Base-by-base conservation (phyloP, 2,329 filamentous ascomycete species). In the Huntiella decipiens region DNA sequence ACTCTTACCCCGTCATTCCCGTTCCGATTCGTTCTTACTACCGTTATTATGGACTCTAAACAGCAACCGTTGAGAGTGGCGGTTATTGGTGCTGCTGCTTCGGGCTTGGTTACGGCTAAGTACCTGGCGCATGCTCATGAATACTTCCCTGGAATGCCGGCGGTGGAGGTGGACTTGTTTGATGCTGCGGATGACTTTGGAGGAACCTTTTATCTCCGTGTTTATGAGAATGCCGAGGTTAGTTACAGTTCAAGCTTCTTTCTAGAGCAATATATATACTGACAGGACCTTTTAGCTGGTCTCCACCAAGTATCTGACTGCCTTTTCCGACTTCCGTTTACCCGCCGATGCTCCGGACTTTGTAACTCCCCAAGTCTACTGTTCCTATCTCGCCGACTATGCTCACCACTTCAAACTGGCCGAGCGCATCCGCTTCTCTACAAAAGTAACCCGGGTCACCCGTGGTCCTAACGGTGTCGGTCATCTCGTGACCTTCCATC, bases 261-360 rank as follows among this genome's bases (percentile, higher is more conserved):
- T 17, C 13, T 8, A 28, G 8, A 7, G 11, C 15, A 8, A 28
- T 28, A 32, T 13, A 13, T 15, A 5, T 11, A 16, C 38, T 38
- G 16, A 34, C 8, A 13, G 7, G 7, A 10, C n/a, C 11, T n/a
- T 34, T 6, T 37, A 63, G 61, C 59, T 68, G 1, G 66, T 70
- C 1, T 67, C 64, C 1, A 68, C 66, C 3, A 68, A 67, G 50
- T 66, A 68, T 38, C 57, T 71, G 6, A 70, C 66, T 0, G 56
- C 63, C 13, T 71, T 70, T 50, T 70, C 67, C 1, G 67, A 70
- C 51, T 66, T 66, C 48, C 61, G 67, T 1, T 58, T 65, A 4
- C 56, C 63, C 2, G 43, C 56, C 1, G 58, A 65, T 7, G 59
- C 59, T 1, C 61, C 65, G 5, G 66, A 69, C 50, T 70, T 70